Percentiles rank a stretch among this genome's conserved stretches.
phyloP scores from a whole-genome alignment of 2,329 filamentous ascomycete species.

The Fusarium proliferatum region DNA sequence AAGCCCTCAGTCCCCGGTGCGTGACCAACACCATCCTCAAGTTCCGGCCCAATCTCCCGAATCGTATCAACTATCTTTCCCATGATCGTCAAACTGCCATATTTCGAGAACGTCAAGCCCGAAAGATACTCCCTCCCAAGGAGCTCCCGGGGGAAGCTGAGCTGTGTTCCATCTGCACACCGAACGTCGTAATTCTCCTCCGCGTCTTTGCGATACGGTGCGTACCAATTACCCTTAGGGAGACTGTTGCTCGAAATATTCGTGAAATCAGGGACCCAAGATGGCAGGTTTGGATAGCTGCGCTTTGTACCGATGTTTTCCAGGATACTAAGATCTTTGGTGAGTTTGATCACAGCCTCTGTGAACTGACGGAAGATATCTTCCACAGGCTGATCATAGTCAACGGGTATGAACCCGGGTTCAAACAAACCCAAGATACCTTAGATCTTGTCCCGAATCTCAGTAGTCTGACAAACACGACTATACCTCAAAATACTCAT shows the following conservation, averaged over 20 bases:
- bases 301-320: background rate
- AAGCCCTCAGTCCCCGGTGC: constrained; percentile 1
- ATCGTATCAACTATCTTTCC: constrained; percentile 16
- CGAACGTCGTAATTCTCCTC: background rate
- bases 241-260: background rate
- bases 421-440: constrained; percentile 15
- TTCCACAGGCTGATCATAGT: constrained; percentile 1
- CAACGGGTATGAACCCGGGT: background rate
- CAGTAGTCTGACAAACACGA: constrained; percentile 1
- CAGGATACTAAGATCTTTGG: background rate
- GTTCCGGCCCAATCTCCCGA: background rate
- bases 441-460: constrained; percentile 20
- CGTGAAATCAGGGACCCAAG: constrained; percentile 18
- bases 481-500: constrained; percentile 17
- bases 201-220: background rate
- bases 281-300: background rate
- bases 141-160: background rate
- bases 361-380: constrained; percentile 17
- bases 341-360: background rate
- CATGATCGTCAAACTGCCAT: background rate
- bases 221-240: background rate
- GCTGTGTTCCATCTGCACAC: background rate
- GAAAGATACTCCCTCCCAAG: background rate
- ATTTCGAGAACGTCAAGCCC: background rate
- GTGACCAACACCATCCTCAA: background rate